Conservation (phyloP, 1,284 basidiomycete species). For the Malassezia yamatoensis region DNA sequence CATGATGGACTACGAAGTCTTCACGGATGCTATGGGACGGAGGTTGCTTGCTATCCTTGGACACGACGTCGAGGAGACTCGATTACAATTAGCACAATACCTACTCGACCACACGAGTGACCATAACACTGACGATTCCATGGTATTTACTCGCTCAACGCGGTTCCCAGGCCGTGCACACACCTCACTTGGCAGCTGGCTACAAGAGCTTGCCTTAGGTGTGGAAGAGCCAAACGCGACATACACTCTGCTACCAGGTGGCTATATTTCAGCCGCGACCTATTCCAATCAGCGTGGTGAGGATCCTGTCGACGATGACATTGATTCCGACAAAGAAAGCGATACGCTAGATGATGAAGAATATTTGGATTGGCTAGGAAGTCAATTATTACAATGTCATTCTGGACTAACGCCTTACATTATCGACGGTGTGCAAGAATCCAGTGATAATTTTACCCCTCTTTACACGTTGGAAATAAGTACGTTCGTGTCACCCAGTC, state of each 20-base stretch:
- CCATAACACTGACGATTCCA: background rate
- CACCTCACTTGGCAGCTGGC: background rate
- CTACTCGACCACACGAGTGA: constrained; percentile 4
- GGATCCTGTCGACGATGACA: constrained; percentile 2
- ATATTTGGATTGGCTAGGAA: constrained; percentile 32
- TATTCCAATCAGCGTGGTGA: constrained; percentile 13
- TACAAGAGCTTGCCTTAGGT: background rate
- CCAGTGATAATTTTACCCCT: background rate
- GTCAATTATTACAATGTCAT: constrained; percentile 21
- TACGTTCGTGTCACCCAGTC: constrained; percentile 1
- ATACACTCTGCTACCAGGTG: constrained; percentile 3
- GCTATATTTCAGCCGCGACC: background rate
- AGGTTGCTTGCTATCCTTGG: constrained; percentile 25
- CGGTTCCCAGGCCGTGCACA: background rate
- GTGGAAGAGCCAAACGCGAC: background rate
- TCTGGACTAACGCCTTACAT: constrained; percentile 24
- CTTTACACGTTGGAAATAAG: constrained; percentile 13
- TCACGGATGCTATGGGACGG: constrained; percentile 25
- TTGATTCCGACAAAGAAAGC: background rate
- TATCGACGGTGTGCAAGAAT: constrained; percentile 19
- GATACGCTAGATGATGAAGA: constrained; percentile 18
- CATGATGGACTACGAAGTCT: constrained; percentile 26
- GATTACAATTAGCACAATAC: constrained; percentile 2
- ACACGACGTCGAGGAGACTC: constrained; percentile 16
- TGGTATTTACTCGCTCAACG: background rate